A percentile compares a stretch with the other conserved stretches of the same genome.
phyloP scores from a whole-genome alignment of 768 basidiomycete genomes.

The Leccinum rimulosum region DNA sequence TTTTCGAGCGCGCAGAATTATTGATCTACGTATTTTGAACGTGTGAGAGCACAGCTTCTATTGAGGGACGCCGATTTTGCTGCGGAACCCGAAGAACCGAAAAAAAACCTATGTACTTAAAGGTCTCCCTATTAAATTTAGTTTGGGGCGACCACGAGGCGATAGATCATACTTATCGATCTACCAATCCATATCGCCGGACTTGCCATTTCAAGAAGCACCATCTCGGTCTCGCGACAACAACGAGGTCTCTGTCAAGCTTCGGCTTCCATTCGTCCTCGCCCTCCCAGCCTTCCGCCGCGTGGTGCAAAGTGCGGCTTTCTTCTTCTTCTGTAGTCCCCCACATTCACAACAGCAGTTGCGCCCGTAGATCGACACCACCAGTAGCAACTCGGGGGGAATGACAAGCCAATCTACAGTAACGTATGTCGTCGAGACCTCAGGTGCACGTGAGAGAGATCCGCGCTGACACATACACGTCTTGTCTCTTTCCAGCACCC shows the following conservation, averaged over 20 bases:
- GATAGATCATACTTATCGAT: conserved; percentile 21
- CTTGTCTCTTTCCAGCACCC: conserved; percentile 1
- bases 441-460: not conserved
- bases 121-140: conserved; percentile 2
- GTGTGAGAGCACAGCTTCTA: too few relatives aligned
- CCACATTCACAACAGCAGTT: not conserved
- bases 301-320: conserved; percentile 6
- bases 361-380: not conserved
- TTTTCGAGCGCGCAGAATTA: too few relatives aligned
- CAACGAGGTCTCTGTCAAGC: conserved; percentile 20
- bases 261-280: conserved; percentile 10
- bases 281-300: not conserved
- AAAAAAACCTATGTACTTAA: not conserved
- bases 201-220: conserved; percentile 24
- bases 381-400: not conserved
- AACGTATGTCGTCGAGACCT: not conserved
- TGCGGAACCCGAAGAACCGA: too few relatives aligned
- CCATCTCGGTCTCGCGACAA: conserved; percentile 12
- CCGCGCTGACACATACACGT: conserved; percentile 5
- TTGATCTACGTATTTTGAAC: too few relatives aligned
- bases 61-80: too few relatives aligned
- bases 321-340: not conserved
- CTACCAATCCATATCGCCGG: conserved; percentile 7
- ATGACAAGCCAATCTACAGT: conserved; percentile 8
- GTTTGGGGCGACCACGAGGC: not conserved